phyloP scores from a whole-genome alignment of 2,329 filamentous ascomycete genomes.

The Cladosporium phlei region DNA sequence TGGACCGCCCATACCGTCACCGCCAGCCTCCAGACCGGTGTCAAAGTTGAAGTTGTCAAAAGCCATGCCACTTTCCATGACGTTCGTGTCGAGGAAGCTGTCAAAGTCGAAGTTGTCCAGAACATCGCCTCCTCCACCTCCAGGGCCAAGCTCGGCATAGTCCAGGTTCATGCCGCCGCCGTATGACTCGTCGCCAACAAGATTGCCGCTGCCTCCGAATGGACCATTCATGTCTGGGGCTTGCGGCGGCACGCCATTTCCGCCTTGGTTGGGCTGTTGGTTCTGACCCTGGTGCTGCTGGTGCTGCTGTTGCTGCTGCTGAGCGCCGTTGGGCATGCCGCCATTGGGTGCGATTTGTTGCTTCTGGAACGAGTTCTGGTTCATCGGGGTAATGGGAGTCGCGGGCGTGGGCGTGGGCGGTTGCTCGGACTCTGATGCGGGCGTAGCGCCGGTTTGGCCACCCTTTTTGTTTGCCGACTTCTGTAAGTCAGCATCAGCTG shows the following conservation, averaged over 20 bases:
- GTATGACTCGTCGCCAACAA: constrained; percentile 34
- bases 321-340: constrained; percentile 22
- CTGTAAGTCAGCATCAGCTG: constrained; percentile 16
- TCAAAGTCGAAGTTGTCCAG: constrained; percentile 64
- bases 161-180: constrained; percentile 33
- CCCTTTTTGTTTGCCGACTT: constrained; percentile 29
- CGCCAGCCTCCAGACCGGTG: constrained; percentile 7
- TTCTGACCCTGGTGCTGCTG: constrained; percentile 32
- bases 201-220: constrained; percentile 35
- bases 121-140: constrained; percentile 59
- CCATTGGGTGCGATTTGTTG: constrained; percentile 30
- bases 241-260: constrained; percentile 17
- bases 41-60: constrained; percentile 26
- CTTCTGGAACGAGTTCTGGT: constrained; percentile 35
- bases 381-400: constrained; percentile 45
- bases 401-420: constrained; percentile 46
- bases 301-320: constrained; percentile 26
- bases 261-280: constrained; percentile 23
- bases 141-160: constrained; percentile 36
- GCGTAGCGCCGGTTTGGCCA: constrained; percentile 35
- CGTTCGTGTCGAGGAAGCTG: constrained; percentile 55
- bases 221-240: constrained; percentile 31
- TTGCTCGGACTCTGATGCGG: constrained; percentile 40
- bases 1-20: constrained; percentile 11
- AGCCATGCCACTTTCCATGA: constrained; percentile 34